phyloP scores from a whole-genome alignment of 2,329 filamentous ascomycete species.

The Drechslerella dactyloides region DNA sequence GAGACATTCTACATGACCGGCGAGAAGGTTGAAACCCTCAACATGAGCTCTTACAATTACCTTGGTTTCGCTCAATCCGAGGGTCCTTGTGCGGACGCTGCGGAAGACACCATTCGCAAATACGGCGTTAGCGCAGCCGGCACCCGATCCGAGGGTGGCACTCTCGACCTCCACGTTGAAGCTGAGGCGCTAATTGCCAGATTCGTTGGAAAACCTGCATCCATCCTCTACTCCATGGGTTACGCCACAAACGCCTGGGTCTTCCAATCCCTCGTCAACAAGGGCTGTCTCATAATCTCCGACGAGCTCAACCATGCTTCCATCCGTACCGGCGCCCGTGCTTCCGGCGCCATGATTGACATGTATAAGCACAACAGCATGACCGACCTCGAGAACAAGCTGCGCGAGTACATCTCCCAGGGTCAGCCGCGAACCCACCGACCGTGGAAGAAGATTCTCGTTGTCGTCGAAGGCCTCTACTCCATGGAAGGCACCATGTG shows the following conservation, averaged over 20 bases:
- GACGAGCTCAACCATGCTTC: constrained; percentile 98
- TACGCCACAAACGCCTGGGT: constrained; percentile 94
- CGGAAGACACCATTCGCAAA: constrained; percentile 82
- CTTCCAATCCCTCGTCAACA: constrained; percentile 89
- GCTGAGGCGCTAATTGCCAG: constrained; percentile 87
- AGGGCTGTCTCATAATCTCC: constrained; percentile 91
- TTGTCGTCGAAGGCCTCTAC: constrained; percentile 95
- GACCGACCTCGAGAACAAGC: constrained; percentile 78
- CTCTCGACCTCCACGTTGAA: constrained; percentile 83
- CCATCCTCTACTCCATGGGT: constrained; percentile 99
- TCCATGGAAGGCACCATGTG: constrained; percentile 99
- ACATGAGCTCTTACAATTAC: constrained; percentile 99
- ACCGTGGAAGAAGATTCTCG: constrained; percentile 98
- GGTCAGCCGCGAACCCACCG: constrained; percentile 97
- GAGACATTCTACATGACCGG: constrained; percentile 86
- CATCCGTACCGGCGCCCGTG: constrained; percentile 90
- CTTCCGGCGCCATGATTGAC: constrained; percentile 91
- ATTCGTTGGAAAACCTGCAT: constrained; percentile 91
- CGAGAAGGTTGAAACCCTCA: constrained; percentile 90
- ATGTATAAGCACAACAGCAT: constrained; percentile 99
- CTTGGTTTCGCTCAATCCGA: constrained; percentile 97
- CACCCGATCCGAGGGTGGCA: constrained; percentile 81
- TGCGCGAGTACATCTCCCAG: constrained; percentile 92
- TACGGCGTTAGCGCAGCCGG: constrained; percentile 85
- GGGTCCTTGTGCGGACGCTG: constrained; percentile 90